Evolutionary conservation across 1,139 yeast genomes (phyloP), one percentile per base, ranked within the genome.

Genomic region (Yamadazyma trypodendri): DNA sequence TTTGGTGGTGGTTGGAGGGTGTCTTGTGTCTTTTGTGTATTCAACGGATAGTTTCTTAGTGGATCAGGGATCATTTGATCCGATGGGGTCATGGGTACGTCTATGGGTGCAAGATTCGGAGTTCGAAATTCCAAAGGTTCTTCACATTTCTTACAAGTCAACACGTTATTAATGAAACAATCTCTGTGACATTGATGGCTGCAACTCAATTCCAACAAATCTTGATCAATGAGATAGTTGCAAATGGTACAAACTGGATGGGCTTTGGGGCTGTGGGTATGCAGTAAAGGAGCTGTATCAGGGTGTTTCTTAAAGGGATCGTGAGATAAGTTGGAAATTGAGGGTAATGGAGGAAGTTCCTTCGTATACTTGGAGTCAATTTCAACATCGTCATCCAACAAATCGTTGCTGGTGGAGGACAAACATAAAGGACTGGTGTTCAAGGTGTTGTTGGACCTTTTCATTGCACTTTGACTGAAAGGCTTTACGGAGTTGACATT

Each of bases 181-280:
- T 60, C 60, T 34, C 56, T 50, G 41, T 63, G 69, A 35, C 64
- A 58, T 24, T 45, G 36, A 44, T 63, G 67, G 10, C 49, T 46
- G 38, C 69, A 63, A 4, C 54, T 48, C 29, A 63, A 48, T 32
- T 52, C 56, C 15, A 61, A 38, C n/a, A 55, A 42, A 12, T 47
- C 49, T 31, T 61, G 65, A 7, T 61, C 64, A 2, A 63, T 45
- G 3, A 42, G 45, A 18, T 58, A 65, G n/a, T 55, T 48, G 38
- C 69, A 63, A 28, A 62, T 56, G 8, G 65, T 55, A 46, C 69
- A 63, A 31, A 38, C 41, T 7, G 39, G 37, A 16, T 32, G 28
- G 6, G 12, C 13, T 33, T 27, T 33, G 18, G 40, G 35, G 21
- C 24, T 28, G 4, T 20, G 24, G n/a, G n/a, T n/a, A n/a, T n/a